These are phyloP conservation scores for Tephrocybe sp. DNA, from an alignment of 768 basidiomycete genomes.

Conservation along the genomic window DNA sequence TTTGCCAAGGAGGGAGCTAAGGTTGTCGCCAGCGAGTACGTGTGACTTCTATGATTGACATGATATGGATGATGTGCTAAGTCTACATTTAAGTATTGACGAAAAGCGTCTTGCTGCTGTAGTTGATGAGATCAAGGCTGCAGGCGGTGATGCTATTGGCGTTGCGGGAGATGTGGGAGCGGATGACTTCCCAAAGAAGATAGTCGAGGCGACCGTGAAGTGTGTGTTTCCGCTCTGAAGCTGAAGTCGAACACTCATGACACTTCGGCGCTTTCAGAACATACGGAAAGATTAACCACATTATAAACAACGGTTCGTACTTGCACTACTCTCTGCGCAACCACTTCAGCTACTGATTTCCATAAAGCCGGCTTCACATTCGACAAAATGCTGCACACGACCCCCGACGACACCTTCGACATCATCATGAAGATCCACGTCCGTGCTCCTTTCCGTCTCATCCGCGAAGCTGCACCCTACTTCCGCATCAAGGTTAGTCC, in stretches of 20 bases:
- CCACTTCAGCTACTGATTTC: background rate
- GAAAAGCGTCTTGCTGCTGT: slow-evolving; percentile 65
- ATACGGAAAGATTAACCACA: slow-evolving; percentile 85
- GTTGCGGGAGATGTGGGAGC: slow-evolving; percentile 82
- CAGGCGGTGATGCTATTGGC: slow-evolving; percentile 72
- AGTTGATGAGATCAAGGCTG: slow-evolving; percentile 68
- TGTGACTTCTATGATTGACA: slow-evolving; percentile 2
- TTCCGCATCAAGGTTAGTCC: slow-evolving; percentile 67
- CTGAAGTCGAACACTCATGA: no score
- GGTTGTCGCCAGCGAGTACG: slow-evolving; percentile 81
- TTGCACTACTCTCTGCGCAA: background rate
- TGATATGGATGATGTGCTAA: background rate
- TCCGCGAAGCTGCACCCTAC: slow-evolving; percentile 83
- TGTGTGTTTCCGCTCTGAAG: slow-evolving; percentile 48
- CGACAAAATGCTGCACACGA: slow-evolving; percentile 88
- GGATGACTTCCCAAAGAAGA: slow-evolving; percentile 79
- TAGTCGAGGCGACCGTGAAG: slow-evolving; percentile 76
- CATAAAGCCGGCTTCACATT: slow-evolving; percentile 69
- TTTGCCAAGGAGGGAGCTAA: slow-evolving; percentile 87
- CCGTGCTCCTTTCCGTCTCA: slow-evolving; percentile 81
- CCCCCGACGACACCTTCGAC: slow-evolving; percentile 79
- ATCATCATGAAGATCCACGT: slow-evolving; percentile 85
- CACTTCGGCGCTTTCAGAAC: slow-evolving; percentile 40
- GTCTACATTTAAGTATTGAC: slow-evolving; percentile 57
- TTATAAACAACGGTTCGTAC: slow-evolving; percentile 74